Conservation (phyloP, 2,329 filamentous ascomycete genomes). For the Didymella exigua region DNA sequence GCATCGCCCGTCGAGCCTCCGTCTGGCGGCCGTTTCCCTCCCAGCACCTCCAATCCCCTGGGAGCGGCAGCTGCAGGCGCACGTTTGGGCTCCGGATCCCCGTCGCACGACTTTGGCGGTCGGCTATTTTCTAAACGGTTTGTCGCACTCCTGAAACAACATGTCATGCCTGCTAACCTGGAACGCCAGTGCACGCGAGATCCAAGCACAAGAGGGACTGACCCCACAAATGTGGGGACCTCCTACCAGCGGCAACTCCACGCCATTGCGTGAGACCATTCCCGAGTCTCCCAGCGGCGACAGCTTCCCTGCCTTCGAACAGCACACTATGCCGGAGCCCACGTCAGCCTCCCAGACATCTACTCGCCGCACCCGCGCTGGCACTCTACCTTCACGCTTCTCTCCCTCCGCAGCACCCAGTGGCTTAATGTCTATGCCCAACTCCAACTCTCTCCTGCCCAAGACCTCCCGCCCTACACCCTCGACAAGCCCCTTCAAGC, state of each 20-base stretch:
- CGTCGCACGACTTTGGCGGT: slow-evolving; percentile 83
- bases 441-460: slow-evolving; percentile 59
- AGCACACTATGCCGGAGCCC: slow-evolving; percentile 67
- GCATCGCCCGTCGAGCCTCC: slow-evolving; percentile 80
- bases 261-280: slow-evolving; percentile 94
- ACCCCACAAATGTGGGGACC: slow-evolving; percentile 81
- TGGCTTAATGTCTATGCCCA: slow-evolving; percentile 56
- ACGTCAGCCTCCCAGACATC: slow-evolving; percentile 62
- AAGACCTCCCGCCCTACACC: slow-evolving; percentile 86
- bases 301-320: slow-evolving; percentile 89
- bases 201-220: slow-evolving; percentile 93
- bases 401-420: slow-evolving; percentile 73
- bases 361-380: slow-evolving; percentile 82
- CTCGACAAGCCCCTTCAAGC: slow-evolving; percentile 84
- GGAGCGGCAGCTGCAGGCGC: slow-evolving; percentile 59
- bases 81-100: slow-evolving; percentile 90
- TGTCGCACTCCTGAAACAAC: slow-evolving; percentile 49
- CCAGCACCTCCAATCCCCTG: slow-evolving; percentile 65
- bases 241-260: slow-evolving; percentile 94
- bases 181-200: slow-evolving; percentile 79
- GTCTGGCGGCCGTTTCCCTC: slow-evolving; percentile 72
- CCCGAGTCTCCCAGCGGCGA: slow-evolving; percentile 92
- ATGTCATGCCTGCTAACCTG: slow-evolving; percentile 37
- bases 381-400: slow-evolving; percentile 94
- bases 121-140: slow-evolving; percentile 93